phyloP scores from a whole-genome alignment of 495 filamentous ascomycete genomes.

The Penicillium angulare region DNA sequence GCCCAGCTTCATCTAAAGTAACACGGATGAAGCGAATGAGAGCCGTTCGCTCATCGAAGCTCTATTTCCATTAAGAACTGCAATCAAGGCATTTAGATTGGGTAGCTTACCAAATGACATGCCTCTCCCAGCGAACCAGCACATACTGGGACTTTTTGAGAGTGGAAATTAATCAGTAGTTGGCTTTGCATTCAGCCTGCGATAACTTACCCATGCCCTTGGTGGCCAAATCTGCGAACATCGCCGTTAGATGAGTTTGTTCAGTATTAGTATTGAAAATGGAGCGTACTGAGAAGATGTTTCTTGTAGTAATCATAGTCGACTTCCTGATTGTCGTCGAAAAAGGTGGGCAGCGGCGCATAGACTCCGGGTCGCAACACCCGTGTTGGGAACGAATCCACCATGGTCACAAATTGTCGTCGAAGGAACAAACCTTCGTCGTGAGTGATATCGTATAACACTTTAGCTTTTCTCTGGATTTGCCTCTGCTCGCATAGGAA shows the following conservation, averaged over 20 bases:
- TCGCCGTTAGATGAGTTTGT: too few relatives aligned
- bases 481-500: background rate
- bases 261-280: too few relatives aligned
- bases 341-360: slow-evolving; percentile 20
- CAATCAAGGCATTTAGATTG: background rate
- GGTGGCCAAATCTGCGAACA: slow-evolving; percentile 10
- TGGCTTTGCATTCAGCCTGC: background rate
- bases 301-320: slow-evolving; percentile 21
- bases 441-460: too few relatives aligned
- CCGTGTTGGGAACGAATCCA: slow-evolving; percentile 6
- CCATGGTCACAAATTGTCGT: too few relatives aligned
- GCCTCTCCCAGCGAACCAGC: slow-evolving; percentile 23
- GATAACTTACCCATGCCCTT: slow-evolving; percentile 17
- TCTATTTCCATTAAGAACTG: slow-evolving; percentile 2
- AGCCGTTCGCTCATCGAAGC: slow-evolving; percentile 15
- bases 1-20: slow-evolving; percentile 17
- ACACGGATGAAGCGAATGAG: slow-evolving; percentile 20
- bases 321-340: slow-evolving; percentile 20
- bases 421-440: too few relatives aligned
- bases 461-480: too few relatives aligned
- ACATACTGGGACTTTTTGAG: slow-evolving; percentile 27
- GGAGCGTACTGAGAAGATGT: slow-evolving; percentile 19
- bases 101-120: slow-evolving; percentile 15
- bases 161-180: too few relatives aligned
- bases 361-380: slow-evolving; percentile 18